Conservation (phyloP, 2,329 filamentous ascomycete species). For the Fusarium secorum region DNA sequence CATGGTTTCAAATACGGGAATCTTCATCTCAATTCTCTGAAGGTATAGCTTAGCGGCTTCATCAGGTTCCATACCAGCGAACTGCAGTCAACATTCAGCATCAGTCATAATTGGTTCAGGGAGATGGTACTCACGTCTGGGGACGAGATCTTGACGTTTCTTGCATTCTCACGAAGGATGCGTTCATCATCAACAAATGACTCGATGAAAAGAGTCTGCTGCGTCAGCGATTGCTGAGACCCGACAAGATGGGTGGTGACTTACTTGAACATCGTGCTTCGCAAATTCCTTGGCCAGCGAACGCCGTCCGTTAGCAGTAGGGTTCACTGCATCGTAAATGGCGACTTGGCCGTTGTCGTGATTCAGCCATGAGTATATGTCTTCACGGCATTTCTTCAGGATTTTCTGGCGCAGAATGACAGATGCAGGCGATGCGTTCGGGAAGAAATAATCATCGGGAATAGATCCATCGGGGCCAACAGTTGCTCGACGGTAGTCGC, state of each 20-base stretch:
- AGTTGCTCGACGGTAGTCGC: constrained; percentile 93
- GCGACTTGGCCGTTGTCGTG: constrained; percentile 98
- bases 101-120: background rate
- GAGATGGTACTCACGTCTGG: constrained; percentile 74
- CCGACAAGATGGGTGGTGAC: background rate
- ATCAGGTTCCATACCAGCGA: constrained; percentile 88
- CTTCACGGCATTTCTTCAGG: constrained; percentile 93
- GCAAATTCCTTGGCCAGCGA: constrained; percentile 94
- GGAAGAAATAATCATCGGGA: constrained; percentile 97
- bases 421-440: constrained; percentile 89
- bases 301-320: constrained; percentile 80
- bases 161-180: constrained; percentile 95
- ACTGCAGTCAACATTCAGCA: constrained; percentile 57
- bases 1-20: constrained; percentile 97
- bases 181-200: constrained; percentile 92
- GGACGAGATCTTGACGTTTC: constrained; percentile 96
- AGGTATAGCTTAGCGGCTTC: constrained; percentile 94
- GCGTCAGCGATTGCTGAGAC: background rate
- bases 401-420: constrained; percentile 97
- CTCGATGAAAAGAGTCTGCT: constrained; percentile 92
- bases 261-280: constrained; percentile 93
- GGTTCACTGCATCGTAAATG: constrained; percentile 98
- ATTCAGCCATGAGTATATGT: constrained; percentile 95
- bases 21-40: constrained; percentile 86
- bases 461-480: constrained; percentile 84